Evolutionary conservation across 768 basidiomycete species (phyloP), one percentile per base, ranked within the genome.

Genomic region (Serpula lacrymans): DNA sequence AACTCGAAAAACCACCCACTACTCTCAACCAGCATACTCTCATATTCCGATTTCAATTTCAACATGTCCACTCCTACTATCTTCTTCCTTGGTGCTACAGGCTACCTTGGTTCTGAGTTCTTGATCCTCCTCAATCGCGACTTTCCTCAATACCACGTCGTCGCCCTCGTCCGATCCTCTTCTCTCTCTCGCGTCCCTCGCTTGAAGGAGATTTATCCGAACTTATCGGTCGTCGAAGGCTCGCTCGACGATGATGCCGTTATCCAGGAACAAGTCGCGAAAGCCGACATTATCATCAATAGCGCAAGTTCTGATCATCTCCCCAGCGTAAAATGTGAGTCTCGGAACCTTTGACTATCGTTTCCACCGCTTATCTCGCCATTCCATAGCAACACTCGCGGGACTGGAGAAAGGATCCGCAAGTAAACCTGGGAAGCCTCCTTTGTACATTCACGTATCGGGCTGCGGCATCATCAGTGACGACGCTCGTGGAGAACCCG

Each of bases 41-140:
- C 14, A 24, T 23, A 10, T 14, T 26, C 25, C 11, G 16, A 9
- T 12, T 8, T 13, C n/a, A 3, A 7, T 18, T 17, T 27, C 9
- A 46, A 21, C 21, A 53, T 55, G 54, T 41, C 49, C 22, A 5
- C 25, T 13, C 51, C 39, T 17, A 52, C 54, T 9, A 51, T 71
- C 41, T 67, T 73, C 52, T 57, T 71, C 37, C 54, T 72, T 12
- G 71, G 71, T 6, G 71, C 70, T 1, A 70, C 70, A 2, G 70
- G 71, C 14, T 71, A 65, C 50, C 52, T 72, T 26, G 69, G 68
- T 16, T 68, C 64, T 14, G 64, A 71, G 37, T 60, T 72, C 44
- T 51, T 72, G 5, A 11, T 57, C 2, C 41, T 59, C 13, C 51
- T 70, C 5, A 63, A 59, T 9, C 50, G 52, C 30, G 60, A 65